These are phyloP conservation scores for Pisolithus tinctorius DNA, from an alignment of 768 basidiomycete genomes.

Conservation along the genomic window DNA sequence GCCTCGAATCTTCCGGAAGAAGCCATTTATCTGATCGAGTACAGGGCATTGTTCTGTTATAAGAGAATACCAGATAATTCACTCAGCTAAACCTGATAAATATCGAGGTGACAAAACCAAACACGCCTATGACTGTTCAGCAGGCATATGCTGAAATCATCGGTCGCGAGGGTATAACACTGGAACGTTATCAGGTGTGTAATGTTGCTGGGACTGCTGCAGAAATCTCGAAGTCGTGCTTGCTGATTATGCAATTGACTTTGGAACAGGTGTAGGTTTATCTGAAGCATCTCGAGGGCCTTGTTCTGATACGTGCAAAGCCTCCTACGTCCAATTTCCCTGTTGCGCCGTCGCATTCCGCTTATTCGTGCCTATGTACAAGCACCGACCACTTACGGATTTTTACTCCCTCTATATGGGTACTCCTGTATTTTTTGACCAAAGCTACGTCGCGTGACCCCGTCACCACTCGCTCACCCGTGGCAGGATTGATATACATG, in stretches of 20 bases:
- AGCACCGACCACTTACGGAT: too few species aligned
- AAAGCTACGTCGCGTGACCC: too few species aligned
- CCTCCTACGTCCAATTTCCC: slow-evolving; percentile 54
- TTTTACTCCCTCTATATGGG: too few species aligned
- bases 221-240: neutral
- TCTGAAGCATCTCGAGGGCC: slow-evolving; percentile 78
- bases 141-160: slow-evolving; percentile 86
- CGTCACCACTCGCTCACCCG: too few species aligned
- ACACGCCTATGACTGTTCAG: slow-evolving; percentile 83
- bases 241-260: neutral
- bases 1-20: slow-evolving; percentile 90
- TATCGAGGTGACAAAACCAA: slow-evolving; percentile 38
- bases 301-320: slow-evolving; percentile 70
- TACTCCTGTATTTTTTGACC: too few species aligned
- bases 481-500: too few species aligned
- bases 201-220: slow-evolving; percentile 6
- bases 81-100: slow-evolving; percentile 5
- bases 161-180: slow-evolving; percentile 64
- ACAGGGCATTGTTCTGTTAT: slow-evolving; percentile 84
- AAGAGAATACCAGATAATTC: slow-evolving; percentile 37
- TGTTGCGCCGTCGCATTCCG: slow-evolving; percentile 31
- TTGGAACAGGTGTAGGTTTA: slow-evolving; percentile 80
- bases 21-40: slow-evolving; percentile 85
- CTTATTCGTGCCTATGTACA: neutral
- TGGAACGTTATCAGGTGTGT: slow-evolving; percentile 82